phyloP scores from a whole-genome alignment of 2,329 filamentous ascomycete species.

The Colletotrichum sp. region DNA sequence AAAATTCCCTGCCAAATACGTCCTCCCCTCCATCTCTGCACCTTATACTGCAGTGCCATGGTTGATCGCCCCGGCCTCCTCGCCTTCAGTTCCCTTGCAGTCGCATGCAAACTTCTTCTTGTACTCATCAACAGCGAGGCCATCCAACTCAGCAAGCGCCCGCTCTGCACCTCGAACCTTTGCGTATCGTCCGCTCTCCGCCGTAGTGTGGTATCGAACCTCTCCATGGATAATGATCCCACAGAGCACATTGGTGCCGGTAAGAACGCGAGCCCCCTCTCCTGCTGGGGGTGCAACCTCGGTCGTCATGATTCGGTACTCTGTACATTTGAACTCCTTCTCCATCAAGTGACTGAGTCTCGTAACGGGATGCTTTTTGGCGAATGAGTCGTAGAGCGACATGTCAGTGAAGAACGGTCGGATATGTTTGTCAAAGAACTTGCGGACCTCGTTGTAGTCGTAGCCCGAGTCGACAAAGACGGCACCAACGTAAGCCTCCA shows the following conservation, averaged over 20 bases:
- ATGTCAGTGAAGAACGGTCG: conserved; percentile 85
- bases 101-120: conserved; percentile 65
- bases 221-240: conserved; percentile 78
- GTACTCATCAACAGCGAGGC: conserved; percentile 60
- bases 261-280: conserved; percentile 45
- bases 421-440: conserved; percentile 79
- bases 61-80: neutral
- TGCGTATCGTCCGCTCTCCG: conserved; percentile 73
- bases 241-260: conserved; percentile 64
- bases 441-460: conserved; percentile 73
- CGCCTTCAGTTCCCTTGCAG: conserved; percentile 49
- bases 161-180: conserved; percentile 70
- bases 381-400: conserved; percentile 84
- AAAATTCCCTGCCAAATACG: neutral
- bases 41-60: neutral
- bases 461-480: conserved; percentile 90
- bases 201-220: conserved; percentile 66
- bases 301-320: conserved; percentile 60
- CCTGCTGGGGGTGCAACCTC: conserved; percentile 48
- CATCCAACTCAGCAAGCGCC: conserved; percentile 55
- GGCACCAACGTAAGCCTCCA: conserved; percentile 89
- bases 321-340: conserved; percentile 67
- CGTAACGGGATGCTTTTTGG: conserved; percentile 84
- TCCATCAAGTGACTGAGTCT: conserved; percentile 70
- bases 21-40: neutral